phyloP scores from a whole-genome alignment of 352 stramenopile genomes.

The Phytophthora syringae region DNA sequence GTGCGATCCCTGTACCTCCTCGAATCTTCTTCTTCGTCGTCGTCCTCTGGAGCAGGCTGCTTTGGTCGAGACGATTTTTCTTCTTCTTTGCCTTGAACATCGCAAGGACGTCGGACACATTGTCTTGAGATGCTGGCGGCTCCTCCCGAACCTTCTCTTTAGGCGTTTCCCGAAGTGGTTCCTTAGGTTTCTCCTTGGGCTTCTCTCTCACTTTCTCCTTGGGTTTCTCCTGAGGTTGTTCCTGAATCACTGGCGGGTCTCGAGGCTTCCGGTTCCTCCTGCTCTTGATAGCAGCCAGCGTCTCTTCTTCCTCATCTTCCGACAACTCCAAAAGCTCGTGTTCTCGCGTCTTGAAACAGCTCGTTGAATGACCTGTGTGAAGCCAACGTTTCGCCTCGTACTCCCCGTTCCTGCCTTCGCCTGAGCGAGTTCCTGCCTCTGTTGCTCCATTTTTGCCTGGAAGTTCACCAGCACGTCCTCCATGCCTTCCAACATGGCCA shows the following conservation, averaged over 20 bases:
- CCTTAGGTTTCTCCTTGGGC: constrained; percentile 7
- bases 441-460: constrained; percentile 54
- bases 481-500: constrained; percentile 50
- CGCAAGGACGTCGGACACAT: constrained; percentile 50
- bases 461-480: constrained; percentile 65
- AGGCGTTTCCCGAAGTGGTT: constrained; percentile 11
- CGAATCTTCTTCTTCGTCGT: constrained; percentile 23
- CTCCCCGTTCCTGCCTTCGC: constrained; percentile 31
- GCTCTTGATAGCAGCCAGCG: constrained; percentile 33
- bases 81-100: constrained; percentile 61
- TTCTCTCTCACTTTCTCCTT: constrained; percentile 15
- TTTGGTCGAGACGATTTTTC: constrained; percentile 23
- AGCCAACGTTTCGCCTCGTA: constrained; percentile 30
- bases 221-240: constrained; percentile 14
- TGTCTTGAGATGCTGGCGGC: constrained; percentile 27
- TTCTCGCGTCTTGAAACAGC: constrained; percentile 32
- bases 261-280: constrained; percentile 35
- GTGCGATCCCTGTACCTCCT: constrained; percentile 20
- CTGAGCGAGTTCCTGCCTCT: constrained; percentile 46
- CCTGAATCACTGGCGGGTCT: constrained; percentile 17
- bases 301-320: constrained; percentile 38
- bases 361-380: constrained; percentile 37
- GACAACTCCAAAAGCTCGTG: constrained; percentile 28
- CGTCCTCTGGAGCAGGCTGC: constrained; percentile 15
- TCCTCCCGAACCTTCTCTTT: constrained; percentile 21